Base-by-base conservation (phyloP, 2,329 filamentous ascomycete genomes). In the Ophiocordyceps australis region DNA sequence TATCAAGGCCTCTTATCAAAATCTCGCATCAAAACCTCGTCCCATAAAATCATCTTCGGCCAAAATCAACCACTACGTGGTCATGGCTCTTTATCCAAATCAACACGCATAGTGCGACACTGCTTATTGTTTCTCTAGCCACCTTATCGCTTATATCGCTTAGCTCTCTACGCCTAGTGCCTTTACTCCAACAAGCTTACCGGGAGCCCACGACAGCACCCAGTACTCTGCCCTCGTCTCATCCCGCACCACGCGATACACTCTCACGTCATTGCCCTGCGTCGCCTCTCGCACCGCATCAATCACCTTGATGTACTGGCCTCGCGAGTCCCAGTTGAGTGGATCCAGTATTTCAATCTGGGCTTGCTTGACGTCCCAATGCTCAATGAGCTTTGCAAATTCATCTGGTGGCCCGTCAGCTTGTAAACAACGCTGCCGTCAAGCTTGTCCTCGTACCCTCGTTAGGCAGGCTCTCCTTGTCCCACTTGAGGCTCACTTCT, bases 201-300 rank as follows among this genome's bases (percentile, higher is more conserved):
- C 63, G 9, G 60, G 63, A 26, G 63, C 52, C 52, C 40, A 74
- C 62, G 37, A 76, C 46, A 93, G 55, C 30, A 93, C 55, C 64
- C 74, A 93, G 49, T 92, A 92, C 52, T 91, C 79, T 10, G 62
- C 60, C 43, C 75, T 64, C 15, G 72, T 68, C 9, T 57, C 55
- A 23, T 65, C 70, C 38, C 67, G 57, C 30, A 61, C 54, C 7
- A 91, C 69, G 27, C 66, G 59, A 42, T 89, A 93, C 14, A 92
- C 72, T 43, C 74, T 68, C 27, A 86, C 66, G 34, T 80, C 73
- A 32, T 60, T 64, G 3, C 76, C 69, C 43, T 62, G 57, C 14
- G 62, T 63, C 10, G 64, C 72, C 44, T 68, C 56, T 35, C 63
- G 62, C 25, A 85, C 74, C 10, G 77, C 78, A 19, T 78, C 65